Base-by-base conservation (phyloP, 2,329 filamentous ascomycete genomes). In the Didymosphaeria variabile region DNA sequence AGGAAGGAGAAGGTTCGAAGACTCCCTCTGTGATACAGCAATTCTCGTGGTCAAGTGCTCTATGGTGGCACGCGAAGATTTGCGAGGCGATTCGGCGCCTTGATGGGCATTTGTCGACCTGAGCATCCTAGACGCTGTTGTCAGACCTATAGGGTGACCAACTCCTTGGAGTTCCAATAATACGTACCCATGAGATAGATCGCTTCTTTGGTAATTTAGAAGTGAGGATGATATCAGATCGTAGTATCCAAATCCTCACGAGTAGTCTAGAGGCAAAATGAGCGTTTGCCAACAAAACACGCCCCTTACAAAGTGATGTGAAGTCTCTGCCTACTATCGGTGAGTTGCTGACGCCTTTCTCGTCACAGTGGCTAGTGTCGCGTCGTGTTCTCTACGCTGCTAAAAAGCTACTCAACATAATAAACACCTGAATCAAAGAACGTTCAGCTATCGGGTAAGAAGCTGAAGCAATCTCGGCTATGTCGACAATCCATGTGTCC, bases 61-160 rank as follows among this genome's bases (percentile, higher is more conserved):
- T 38, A 17, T 44, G 51, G 51, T 54, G 51, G 51, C 21, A 31
- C 6, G 15, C 23, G 36, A 42, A 23, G 23, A 54, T 31, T 51
- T 51, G 2, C n/a, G 23, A 51, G 47, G 13, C 47, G 29, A 32
- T 51, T 5, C 45, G 45, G 13, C 10, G 12, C 19, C 45, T 47
- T 15, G 45, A 31, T 29, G 45, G 19, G 44, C 13, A 17, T 40
- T 40, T 17, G n/a, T 44, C 7, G 40, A 45, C 17, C 5, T 19
- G 4, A 19, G n/a, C 7, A 15, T 38, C 5, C 5, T 9, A 8
- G 17, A 40, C n/a, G 17, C 38, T 40, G 38, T 19, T 40, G 17
- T 19, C 38, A 40, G 38, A 38, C 13, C 15, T 17, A 17, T 40
- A 40, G 15, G 13, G 8, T n/a, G 17, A 19, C 17, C 17, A 36